phyloP scores from a whole-genome alignment of 306 rosid genomes.

The Dryas drummondii region DNA sequence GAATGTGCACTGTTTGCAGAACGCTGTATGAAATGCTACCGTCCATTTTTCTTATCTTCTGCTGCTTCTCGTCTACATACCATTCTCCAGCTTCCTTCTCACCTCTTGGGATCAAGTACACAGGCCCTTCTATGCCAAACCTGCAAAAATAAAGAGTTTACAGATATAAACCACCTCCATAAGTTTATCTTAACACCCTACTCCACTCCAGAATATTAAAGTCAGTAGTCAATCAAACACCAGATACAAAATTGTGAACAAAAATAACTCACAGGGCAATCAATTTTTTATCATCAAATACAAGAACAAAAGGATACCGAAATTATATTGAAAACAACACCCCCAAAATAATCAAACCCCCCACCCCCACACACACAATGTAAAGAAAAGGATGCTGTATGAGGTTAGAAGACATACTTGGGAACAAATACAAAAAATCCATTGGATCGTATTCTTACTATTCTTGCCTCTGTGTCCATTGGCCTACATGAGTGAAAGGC shows the following conservation, averaged over 20 bases:
- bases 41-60: slow-evolving; percentile 84
- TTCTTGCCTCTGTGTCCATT: slow-evolving; percentile 83
- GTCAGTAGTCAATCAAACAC: background rate
- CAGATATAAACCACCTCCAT: background rate
- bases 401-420: slow-evolving; percentile 53
- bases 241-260: too few relatives aligned
- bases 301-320: background rate
- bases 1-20: slow-evolving; percentile 68
- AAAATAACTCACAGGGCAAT: background rate
- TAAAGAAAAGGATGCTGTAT: background rate
- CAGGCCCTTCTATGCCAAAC: slow-evolving; percentile 93
- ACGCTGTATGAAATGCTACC: slow-evolving; percentile 66
- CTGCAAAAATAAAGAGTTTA: slow-evolving; percentile 28
- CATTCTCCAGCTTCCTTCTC: slow-evolving; percentile 87
- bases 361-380: background rate
- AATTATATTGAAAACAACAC: background rate
- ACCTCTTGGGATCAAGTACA: slow-evolving; percentile 62
- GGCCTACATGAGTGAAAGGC: slow-evolving; percentile 58
- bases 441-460: slow-evolving; percentile 92
- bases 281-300: background rate
- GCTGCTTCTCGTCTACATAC: slow-evolving; percentile 82
- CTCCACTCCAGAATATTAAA: background rate
- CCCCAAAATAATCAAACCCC: background rate
- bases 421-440: slow-evolving; percentile 96
- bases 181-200: background rate